Percentiles rank a stretch among this genome's conserved stretches.
Conservation (phyloP, 345 rosid genomes). For the Eucalyptus decipiens region DNA sequence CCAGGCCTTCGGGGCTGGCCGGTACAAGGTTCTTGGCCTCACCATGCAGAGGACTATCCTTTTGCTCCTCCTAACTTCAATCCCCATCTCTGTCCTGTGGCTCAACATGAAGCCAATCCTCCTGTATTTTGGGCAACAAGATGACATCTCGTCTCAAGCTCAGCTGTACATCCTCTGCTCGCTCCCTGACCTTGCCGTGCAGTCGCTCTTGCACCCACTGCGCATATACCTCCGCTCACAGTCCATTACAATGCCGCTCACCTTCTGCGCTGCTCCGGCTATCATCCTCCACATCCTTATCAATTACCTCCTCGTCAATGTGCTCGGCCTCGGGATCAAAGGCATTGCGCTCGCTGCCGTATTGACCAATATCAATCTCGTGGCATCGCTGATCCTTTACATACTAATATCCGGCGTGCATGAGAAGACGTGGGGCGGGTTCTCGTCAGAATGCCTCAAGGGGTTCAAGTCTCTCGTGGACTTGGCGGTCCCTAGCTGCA, state of each 20-base stretch:
- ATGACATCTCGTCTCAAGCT: constrained; percentile 46
- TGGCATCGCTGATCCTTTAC: constrained; percentile 42
- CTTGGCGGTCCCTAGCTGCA: constrained; percentile 73
- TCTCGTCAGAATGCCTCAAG: constrained; percentile 40
- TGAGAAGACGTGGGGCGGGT: constrained; percentile 52
- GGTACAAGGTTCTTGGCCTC: constrained; percentile 58
- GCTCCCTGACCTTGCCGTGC: constrained; percentile 64
- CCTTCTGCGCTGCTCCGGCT: constrained; percentile 46
- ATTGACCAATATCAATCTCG: constrained; percentile 61
- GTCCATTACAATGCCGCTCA: constrained; percentile 58
- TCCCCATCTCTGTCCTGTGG: constrained; percentile 63
- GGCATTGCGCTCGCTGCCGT: constrained; percentile 67
- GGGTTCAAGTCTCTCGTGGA: constrained; percentile 46
- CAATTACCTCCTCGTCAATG: constrained; percentile 44
- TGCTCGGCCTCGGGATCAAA: constrained; percentile 49
- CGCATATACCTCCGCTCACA: constrained; percentile 77
- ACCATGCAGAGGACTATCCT: constrained; percentile 59
- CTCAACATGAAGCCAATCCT: constrained; percentile 59
- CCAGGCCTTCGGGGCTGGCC: constrained; percentile 82
- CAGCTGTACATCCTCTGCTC: constrained; percentile 54
- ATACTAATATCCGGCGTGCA: constrained; percentile 42
- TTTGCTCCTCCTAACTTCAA: constrained; percentile 45
- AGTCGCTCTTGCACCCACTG: constrained; percentile 65
- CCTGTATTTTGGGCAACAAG: constrained; percentile 49
- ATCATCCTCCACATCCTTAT: constrained; percentile 66